Percentiles rank a stretch among this genome's conserved stretches.
Conservation (phyloP, 2,329 filamentous ascomycete genomes). For the Colletotrichum agaves region DNA sequence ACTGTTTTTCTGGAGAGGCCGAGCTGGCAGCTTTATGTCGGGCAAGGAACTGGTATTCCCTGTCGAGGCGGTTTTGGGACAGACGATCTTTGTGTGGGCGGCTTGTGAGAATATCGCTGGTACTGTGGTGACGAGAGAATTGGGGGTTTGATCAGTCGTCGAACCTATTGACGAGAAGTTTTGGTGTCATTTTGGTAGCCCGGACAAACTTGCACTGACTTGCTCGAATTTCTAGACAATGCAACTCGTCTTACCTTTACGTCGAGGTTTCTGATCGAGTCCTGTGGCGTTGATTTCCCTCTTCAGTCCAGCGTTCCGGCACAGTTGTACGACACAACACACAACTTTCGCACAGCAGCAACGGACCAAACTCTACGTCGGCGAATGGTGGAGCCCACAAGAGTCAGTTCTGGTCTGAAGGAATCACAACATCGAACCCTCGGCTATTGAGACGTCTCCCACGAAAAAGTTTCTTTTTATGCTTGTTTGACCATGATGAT, state of each 20-base stretch:
- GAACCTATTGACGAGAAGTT: too few species aligned
- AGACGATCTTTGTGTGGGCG: conserved; percentile 73
- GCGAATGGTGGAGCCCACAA: neutral
- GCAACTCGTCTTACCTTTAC: too few species aligned
- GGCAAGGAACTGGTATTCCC: conserved; percentile 66
- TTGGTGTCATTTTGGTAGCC: too few species aligned
- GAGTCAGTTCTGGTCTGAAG: neutral
- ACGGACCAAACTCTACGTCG: neutral
- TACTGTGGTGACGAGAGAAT: conserved; percentile 52
- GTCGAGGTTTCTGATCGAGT: too few species aligned
- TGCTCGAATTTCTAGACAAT: too few species aligned
- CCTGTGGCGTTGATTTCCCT: too few species aligned
- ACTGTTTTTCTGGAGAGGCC: conserved; percentile 74
- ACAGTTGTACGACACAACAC: too few species aligned
- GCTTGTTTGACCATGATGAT: neutral
- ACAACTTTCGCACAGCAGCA: neutral
- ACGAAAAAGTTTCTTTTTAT: conserved; percentile 1
- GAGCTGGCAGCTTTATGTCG: conserved; percentile 71
- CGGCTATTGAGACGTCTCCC: neutral
- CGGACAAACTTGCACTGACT: too few species aligned
- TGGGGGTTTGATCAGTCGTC: too few species aligned
- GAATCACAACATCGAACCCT: neutral
- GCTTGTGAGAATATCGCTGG: conserved; percentile 88
- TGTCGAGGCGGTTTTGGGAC: conserved; percentile 62
- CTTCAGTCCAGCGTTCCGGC: too few species aligned